phyloP scores from a whole-genome alignment of 2,329 filamentous ascomycete genomes.

The Rhynchosporium agropyri region DNA sequence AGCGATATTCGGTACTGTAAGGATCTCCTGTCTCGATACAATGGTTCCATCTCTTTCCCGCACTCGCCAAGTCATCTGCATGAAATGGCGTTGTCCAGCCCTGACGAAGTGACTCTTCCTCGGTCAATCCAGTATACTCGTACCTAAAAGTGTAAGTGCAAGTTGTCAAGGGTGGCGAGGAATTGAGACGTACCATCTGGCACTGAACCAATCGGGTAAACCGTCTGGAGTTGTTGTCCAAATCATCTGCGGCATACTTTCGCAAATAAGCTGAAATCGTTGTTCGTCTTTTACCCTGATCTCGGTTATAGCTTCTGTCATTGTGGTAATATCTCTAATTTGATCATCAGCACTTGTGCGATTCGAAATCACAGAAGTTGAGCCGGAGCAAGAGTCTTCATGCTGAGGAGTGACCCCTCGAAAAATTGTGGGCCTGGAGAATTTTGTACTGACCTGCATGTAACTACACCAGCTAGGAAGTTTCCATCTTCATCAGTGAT shows the following conservation, averaged over 20 bases:
- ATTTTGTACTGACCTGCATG: constrained; percentile 47
- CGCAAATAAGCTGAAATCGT: constrained; percentile 75
- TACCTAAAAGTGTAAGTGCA: constrained; percentile 47
- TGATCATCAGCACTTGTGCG: not conserved
- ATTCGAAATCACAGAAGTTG: not conserved
- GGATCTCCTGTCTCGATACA: constrained; percentile 68
- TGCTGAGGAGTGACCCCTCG: not conserved
- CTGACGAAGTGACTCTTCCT: constrained; percentile 62
- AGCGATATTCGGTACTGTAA: constrained; percentile 73
- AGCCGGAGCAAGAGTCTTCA: not conserved
- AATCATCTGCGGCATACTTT: constrained; percentile 71
- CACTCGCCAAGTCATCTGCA: constrained; percentile 66
- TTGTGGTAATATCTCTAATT: constrained; percentile 67
- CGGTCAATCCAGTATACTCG: constrained; percentile 70
- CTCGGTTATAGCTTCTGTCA: constrained; percentile 68
- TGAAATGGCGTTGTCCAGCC: constrained; percentile 69
- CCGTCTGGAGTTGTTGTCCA: constrained; percentile 74
- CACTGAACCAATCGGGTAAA: constrained; percentile 71
- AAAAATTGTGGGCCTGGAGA: too few species aligned
- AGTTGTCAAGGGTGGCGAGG: too few species aligned
- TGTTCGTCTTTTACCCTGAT: constrained; percentile 73
- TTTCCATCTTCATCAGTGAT: constrained; percentile 69
- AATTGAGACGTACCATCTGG: constrained; percentile 56
- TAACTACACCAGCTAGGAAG: constrained; percentile 72
- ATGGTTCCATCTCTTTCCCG: constrained; percentile 59